These are phyloP conservation scores for Macaranga tanarius DNA, from an alignment of 441 rosid genomes.

Conservation along the genomic window DNA sequence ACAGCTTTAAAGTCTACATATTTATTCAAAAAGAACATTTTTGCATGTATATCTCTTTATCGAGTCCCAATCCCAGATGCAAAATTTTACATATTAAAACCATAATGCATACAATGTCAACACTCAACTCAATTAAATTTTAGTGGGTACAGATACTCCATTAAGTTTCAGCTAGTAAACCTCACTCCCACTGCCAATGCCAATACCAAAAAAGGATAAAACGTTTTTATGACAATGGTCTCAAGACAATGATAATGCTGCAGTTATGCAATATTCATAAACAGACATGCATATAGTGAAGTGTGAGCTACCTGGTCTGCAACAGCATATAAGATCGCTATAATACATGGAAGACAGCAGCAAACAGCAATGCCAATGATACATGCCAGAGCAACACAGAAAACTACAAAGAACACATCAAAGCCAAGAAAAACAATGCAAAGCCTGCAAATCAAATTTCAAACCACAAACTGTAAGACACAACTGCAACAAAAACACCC, in stretches of 20 bases:
- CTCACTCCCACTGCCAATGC: background rate
- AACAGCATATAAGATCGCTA: slow-evolving; percentile 92
- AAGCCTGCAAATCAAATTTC: slow-evolving; percentile 62
- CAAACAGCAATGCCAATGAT: slow-evolving; percentile 95
- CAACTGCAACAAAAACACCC: slow-evolving; percentile 4
- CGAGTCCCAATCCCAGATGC: too few species aligned
- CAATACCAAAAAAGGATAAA: background rate
- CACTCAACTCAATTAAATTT: background rate
- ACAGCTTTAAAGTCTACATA: background rate
- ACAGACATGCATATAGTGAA: slow-evolving; percentile 7
- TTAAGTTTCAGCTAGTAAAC: background rate
- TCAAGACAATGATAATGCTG: slow-evolving; percentile 6
- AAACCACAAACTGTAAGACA: slow-evolving; percentile 23
- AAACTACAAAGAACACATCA: slow-evolving; percentile 96
- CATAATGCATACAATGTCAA: background rate
- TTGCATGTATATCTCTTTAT: too few species aligned
- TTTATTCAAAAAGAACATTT: too few species aligned
- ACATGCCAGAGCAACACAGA: slow-evolving; percentile 96
- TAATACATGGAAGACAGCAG: slow-evolving; percentile 98
- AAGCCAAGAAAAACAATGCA: slow-evolving; percentile 93
- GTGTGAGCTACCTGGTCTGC: slow-evolving; percentile 78
- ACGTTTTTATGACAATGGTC: background rate
- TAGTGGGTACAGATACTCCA: background rate
- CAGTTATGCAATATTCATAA: background rate
- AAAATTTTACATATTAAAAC: background rate